These are phyloP conservation scores for Lasiodiplodia theobromae DNA, from an alignment of 2,329 filamentous ascomycete genomes.

Conservation along the genomic window DNA sequence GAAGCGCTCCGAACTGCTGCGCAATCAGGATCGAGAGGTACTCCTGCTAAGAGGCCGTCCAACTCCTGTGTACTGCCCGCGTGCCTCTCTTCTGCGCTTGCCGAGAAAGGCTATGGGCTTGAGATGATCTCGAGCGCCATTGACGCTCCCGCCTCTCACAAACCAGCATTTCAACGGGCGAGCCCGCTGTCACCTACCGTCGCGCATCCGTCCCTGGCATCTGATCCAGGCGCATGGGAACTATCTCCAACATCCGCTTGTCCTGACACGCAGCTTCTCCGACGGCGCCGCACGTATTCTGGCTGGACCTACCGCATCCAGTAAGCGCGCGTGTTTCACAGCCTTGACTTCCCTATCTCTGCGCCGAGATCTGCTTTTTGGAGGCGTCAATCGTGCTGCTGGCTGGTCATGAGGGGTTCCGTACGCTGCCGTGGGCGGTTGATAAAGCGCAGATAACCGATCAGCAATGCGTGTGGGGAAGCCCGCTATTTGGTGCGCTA, in stretches of 20 bases:
- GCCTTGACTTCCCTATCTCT: constrained; percentile 14
- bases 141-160: constrained; percentile 21
- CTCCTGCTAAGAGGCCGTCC: too few relatives aligned
- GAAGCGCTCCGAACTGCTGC: constrained; percentile 1
- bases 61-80: not conserved
- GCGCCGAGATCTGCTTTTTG: not conserved
- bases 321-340: not conserved
- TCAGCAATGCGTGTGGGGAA: constrained; percentile 17
- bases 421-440: constrained; percentile 5
- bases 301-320: constrained; percentile 20
- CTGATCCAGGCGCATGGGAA: not conserved
- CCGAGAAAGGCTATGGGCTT: not conserved
- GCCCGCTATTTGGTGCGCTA: constrained; percentile 17
- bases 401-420: not conserved
- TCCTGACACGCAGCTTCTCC: not conserved
- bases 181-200: not conserved
- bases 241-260: not conserved
- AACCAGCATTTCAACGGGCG: not conserved
- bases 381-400: not conserved
- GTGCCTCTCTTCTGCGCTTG: not conserved
- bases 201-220: constrained; percentile 1
- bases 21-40: not conserved
- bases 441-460: constrained; percentile 26
- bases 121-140: constrained; percentile 3
- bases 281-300: constrained; percentile 7